Percentiles rank a stretch among this genome's conserved stretches.
phyloP scores from a whole-genome alignment of 2,329 filamentous ascomycete species.

The Ceratocystis alfenasii region DNA sequence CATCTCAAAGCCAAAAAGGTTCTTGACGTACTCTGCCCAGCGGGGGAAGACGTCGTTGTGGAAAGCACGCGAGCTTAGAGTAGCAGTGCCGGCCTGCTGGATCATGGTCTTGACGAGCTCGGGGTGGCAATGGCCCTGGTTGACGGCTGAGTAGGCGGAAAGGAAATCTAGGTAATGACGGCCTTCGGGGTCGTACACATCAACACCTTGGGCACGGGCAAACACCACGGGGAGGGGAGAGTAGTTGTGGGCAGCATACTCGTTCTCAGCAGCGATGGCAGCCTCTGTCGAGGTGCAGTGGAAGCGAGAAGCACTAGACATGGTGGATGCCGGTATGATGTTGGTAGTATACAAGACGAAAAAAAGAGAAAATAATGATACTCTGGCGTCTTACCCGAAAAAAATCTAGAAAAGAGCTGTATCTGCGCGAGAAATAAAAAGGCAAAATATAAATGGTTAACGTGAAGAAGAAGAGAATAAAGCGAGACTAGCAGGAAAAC shows the following conservation, averaged over 20 bases:
- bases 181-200: constrained; percentile 95
- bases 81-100: constrained; percentile 80
- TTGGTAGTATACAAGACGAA: not conserved
- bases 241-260: constrained; percentile 95
- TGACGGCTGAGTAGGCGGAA: constrained; percentile 94
- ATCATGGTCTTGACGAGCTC: constrained; percentile 82
- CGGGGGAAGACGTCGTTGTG: constrained; percentile 97
- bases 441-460: not conserved
- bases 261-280: constrained; percentile 69
- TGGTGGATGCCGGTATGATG: constrained; percentile 28
- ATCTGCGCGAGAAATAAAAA: not conserved
- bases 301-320: constrained; percentile 49
- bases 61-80: constrained; percentile 87
- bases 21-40: constrained; percentile 84
- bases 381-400: not conserved
- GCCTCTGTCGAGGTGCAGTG: constrained; percentile 67
- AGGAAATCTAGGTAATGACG: constrained; percentile 95
- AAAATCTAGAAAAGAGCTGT: not conserved
- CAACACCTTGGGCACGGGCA: constrained; percentile 67
- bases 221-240: constrained; percentile 94
- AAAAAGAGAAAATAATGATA: constrained; percentile 10
- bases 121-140: constrained; percentile 96
- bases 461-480: not conserved
- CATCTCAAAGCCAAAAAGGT: constrained; percentile 92
- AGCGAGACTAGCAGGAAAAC: not conserved